phyloP scores from a whole-genome alignment of 495 filamentous ascomycete genomes.

The Wilcoxina mikolae region DNA sequence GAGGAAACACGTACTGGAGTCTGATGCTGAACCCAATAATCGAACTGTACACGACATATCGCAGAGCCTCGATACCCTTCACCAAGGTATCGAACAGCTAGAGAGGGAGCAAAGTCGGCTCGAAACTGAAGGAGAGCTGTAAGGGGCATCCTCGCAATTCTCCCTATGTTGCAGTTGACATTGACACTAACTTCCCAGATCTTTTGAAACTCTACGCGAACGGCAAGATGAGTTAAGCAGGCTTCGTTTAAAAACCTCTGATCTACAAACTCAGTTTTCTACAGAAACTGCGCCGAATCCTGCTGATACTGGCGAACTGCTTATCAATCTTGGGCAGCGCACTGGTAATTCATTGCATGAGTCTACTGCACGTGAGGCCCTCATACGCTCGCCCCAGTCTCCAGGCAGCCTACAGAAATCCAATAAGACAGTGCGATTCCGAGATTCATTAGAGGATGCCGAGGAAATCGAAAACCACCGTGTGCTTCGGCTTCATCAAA shows the following conservation, averaged over 20 bases:
- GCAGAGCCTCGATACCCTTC: conserved; percentile 69
- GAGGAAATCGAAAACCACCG: conserved; percentile 54
- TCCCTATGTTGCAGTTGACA: background rate
- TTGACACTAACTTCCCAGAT: conserved; percentile 7
- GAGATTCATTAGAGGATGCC: conserved; percentile 44
- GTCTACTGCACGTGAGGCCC: conserved; percentile 20
- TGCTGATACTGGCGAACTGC: conserved; percentile 30
- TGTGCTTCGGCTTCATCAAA: conserved; percentile 69
- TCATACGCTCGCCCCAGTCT: conserved; percentile 21
- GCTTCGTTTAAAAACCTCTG: conserved; percentile 43
- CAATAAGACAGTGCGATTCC: conserved; percentile 84
- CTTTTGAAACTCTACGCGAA: conserved; percentile 18
- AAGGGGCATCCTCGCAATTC: conserved; percentile 7
- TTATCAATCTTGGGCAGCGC: conserved; percentile 6
- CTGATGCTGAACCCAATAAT: conserved; percentile 69
- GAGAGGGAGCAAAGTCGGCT: conserved; percentile 51
- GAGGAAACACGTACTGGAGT: conserved; percentile 71
- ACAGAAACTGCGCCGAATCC: conserved; percentile 36
- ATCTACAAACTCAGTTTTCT: conserved; percentile 45
- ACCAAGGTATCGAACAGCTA: conserved; percentile 63
- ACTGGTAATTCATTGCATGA: conserved; percentile 16
- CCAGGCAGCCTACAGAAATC: conserved; percentile 20
- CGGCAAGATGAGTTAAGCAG: conserved; percentile 35
- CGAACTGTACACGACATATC: conserved; percentile 77
- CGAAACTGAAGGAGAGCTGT: conserved; percentile 45